These are phyloP conservation scores for Penicillium nucicola DNA, from an alignment of 495 filamentous ascomycete genomes.

Conservation along the genomic window DNA sequence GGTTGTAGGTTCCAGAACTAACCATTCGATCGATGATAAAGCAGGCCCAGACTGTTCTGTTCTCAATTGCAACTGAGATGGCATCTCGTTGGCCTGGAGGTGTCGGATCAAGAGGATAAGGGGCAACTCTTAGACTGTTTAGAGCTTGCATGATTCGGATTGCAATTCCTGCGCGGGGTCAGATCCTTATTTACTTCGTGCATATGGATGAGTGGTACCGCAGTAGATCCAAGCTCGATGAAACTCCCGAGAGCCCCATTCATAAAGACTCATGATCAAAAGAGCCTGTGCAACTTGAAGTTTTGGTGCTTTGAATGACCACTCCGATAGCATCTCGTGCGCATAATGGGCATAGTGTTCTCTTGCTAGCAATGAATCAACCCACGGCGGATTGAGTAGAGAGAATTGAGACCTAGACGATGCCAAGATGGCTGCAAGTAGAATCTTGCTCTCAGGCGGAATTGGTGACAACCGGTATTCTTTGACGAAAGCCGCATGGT, in stretches of 20 bases:
- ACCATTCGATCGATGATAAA: slow-evolving; percentile 89
- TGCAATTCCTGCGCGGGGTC: slow-evolving; percentile 11
- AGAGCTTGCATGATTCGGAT: slow-evolving; percentile 21
- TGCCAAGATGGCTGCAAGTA: slow-evolving; percentile 10
- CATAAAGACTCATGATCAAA: slow-evolving; percentile 16
- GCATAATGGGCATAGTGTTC: slow-evolving; percentile 14
- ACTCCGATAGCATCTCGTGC: slow-evolving; percentile 10
- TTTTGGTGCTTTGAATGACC: slow-evolving; percentile 9
- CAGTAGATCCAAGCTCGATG: slow-evolving; percentile 25
- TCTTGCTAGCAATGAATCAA: slow-evolving; percentile 4
- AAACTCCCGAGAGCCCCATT: slow-evolving; percentile 22
- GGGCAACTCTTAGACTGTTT: slow-evolving; percentile 13
- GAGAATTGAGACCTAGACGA: slow-evolving; percentile 3
- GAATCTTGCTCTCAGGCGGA: slow-evolving; percentile 6
- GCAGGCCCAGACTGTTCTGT: slow-evolving; percentile 83
- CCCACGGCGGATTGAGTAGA: background rate
- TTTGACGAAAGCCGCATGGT: slow-evolving; percentile 10
- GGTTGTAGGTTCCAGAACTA: slow-evolving; percentile 81
- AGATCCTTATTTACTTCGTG: background rate
- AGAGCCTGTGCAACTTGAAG: slow-evolving; percentile 19
- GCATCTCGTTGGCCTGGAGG: slow-evolving; percentile 1
- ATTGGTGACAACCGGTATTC: slow-evolving; percentile 7
- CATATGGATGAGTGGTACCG: background rate
- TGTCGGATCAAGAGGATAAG: slow-evolving; percentile 14
- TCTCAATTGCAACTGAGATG: slow-evolving; percentile 12